A percentile compares a stretch with the other conserved stretches of the same genome.
Evolutionary conservation across 192 early-diverging fungal genomes (phyloP).

Genomic region (Entomortierella chlamydospora): DNA sequence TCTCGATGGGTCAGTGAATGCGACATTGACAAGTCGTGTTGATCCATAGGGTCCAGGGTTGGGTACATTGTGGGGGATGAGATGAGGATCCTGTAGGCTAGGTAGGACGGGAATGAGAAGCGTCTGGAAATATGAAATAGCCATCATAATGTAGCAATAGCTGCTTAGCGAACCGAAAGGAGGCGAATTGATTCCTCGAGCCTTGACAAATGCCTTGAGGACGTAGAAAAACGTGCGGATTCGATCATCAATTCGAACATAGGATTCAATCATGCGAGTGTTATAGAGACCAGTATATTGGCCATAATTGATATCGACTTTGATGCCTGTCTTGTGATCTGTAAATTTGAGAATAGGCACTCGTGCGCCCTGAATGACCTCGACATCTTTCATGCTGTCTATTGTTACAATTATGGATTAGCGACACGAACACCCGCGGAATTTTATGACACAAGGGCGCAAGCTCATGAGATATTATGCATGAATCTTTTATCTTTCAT

Average conservation of each 20-base stretch:
- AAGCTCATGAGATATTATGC: neutral
- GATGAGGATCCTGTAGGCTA: conserved; percentile 43
- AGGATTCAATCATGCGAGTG: conserved; percentile 45
- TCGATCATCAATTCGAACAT: conserved; percentile 46
- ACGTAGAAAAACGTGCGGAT: conserved; percentile 38
- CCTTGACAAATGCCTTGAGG: conserved; percentile 50
- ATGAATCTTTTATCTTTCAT: no score
- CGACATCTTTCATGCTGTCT: conserved; percentile 56
- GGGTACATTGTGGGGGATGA: conserved; percentile 49
- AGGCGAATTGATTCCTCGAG: conserved; percentile 44
- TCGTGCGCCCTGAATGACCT: conserved; percentile 33
- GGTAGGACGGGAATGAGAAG: conserved; percentile 32
- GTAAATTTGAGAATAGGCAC: conserved; percentile 48
- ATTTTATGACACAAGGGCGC: no score
- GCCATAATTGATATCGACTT: conserved; percentile 48
- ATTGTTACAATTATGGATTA: neutral
- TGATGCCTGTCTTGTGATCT: conserved; percentile 46
- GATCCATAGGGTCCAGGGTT: conserved; percentile 34
- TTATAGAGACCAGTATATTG: conserved; percentile 48
- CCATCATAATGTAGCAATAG: conserved; percentile 49
- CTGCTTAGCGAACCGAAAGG: conserved; percentile 32
- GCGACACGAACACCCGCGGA: no score
- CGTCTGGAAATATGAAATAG: conserved; percentile 50
- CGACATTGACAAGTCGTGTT: conserved; percentile 35
- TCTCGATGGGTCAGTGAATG: conserved; percentile 47